phyloP scores from a whole-genome alignment of 352 stramenopile genomes.

The Globisporangium carolinianum region DNA sequence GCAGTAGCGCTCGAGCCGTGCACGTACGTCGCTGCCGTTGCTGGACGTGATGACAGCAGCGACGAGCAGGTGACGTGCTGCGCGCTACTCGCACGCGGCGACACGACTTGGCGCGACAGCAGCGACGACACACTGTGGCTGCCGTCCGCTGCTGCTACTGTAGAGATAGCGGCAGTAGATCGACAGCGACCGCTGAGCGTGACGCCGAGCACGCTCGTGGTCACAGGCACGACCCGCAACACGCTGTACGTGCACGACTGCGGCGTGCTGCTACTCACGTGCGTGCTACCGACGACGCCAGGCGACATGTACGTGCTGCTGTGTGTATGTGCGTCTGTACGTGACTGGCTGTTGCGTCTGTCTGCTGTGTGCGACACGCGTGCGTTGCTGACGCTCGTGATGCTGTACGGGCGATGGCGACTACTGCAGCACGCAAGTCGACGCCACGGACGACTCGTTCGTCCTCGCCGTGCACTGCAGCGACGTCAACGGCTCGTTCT shows the following conservation, averaged over 20 bases:
- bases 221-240: conserved; percentile 38
- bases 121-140: conserved; percentile 1
- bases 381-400: neutral
- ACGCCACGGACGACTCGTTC: neutral
- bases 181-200: conserved; percentile 10
- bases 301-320: conserved; percentile 32
- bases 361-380: neutral
- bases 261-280: conserved; percentile 31
- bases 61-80: conserved; percentile 13
- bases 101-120: neutral
- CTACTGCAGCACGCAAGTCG: conserved; percentile 2
- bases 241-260: conserved; percentile 42
- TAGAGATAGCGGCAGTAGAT: neutral
- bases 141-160: neutral
- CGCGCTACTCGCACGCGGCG: neutral
- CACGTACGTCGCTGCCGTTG: conserved; percentile 4
- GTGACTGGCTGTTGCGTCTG: conserved; percentile 1
- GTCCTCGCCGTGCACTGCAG: conserved; percentile 34
- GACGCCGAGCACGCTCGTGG: conserved; percentile 19
- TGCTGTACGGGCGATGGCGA: neutral
- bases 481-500: conserved; percentile 38
- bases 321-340: neutral
- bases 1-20: neutral
- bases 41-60: no score
- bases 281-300: conserved; percentile 32